Evolutionary conservation across 257 asterid species (phyloP).

Genomic region (Craterostigma plantagineum): DNA sequence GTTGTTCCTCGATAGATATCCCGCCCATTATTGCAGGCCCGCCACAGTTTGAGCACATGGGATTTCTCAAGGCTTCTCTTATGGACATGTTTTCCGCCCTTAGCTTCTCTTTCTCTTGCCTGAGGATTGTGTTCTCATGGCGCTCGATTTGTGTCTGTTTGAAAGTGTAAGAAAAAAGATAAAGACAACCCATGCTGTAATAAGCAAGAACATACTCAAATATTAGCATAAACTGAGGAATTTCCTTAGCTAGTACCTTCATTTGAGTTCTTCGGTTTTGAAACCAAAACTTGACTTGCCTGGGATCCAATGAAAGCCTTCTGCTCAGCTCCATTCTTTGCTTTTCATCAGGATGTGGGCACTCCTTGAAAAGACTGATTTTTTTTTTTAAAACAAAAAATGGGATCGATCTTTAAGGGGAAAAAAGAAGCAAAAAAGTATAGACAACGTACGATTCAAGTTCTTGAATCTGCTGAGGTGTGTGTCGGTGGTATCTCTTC

Average conservation of each 20-base stretch:
- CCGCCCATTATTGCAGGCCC: conserved; percentile 43
- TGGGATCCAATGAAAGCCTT: conserved; percentile 31
- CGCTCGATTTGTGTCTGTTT: conserved; percentile 39
- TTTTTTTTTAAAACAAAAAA: too few species aligned
- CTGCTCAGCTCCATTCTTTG: conserved; percentile 38
- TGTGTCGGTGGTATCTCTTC: conserved; percentile 90
- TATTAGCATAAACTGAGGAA: neutral
- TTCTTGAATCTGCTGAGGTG: conserved; percentile 95
- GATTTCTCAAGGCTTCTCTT: conserved; percentile 34
- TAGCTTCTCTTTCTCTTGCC: conserved; percentile 48
- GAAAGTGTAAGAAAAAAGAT: neutral
- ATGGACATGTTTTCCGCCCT: conserved; percentile 39
- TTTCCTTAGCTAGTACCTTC: conserved; percentile 32
- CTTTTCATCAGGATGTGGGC: conserved; percentile 49
- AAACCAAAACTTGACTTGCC: conserved; percentile 57
- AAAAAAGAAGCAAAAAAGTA: neutral
- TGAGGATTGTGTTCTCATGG: conserved; percentile 34
- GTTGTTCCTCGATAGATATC: conserved; percentile 42
- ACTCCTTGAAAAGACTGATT: conserved; percentile 40
- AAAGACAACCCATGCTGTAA: neutral
- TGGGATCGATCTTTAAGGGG: too few species aligned
- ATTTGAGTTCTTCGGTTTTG: conserved; percentile 51
- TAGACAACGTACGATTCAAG: conserved; percentile 42
- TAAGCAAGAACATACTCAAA: neutral
- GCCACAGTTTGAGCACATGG: conserved; percentile 43